These are phyloP conservation scores for Silybum marianum DNA, from an alignment of 129 eudicot genomes.

Conservation along the genomic window DNA sequence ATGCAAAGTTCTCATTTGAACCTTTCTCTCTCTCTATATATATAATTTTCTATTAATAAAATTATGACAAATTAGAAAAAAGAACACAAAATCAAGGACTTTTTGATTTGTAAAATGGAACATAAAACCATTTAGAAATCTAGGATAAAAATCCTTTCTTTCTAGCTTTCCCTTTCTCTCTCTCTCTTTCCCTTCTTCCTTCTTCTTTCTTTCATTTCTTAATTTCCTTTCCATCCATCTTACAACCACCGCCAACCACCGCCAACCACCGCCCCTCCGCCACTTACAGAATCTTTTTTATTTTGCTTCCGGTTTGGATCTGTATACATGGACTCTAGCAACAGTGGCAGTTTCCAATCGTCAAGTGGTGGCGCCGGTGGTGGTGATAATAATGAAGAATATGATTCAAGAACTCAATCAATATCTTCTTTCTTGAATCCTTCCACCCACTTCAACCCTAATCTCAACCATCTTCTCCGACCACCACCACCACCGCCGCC, in stretches of 20 bases:
- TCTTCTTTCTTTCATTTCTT: neutral
- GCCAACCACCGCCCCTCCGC: neutral
- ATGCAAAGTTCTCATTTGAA: too few species aligned
- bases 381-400: conserved; percentile 48
- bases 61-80: neutral
- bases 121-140: conserved; percentile 24
- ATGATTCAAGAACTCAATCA: conserved; percentile 47
- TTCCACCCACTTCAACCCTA: conserved; percentile 32
- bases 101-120: conserved; percentile 3
- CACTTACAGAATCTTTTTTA: neutral
- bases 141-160: conserved; percentile 8
- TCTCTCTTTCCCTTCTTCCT: conserved; percentile 9
- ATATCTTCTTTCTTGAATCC: conserved; percentile 50
- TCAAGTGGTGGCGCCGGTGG: conserved; percentile 53
- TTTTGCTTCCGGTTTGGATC: neutral
- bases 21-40: too few species aligned
- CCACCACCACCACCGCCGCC: neutral
- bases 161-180: neutral
- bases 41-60: neutral
- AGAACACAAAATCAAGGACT: neutral
- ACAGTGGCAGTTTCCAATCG: conserved; percentile 70
- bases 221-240: conserved; percentile 35
- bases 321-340: conserved; percentile 56
- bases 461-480: conserved; percentile 25
- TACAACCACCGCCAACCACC: conserved; percentile 21